A percentile compares a stretch with the other conserved stretches of the same genome.
Conservation (phyloP, 371 early-diverging fungal species). For the Syncephalastrum racemosum region DNA sequence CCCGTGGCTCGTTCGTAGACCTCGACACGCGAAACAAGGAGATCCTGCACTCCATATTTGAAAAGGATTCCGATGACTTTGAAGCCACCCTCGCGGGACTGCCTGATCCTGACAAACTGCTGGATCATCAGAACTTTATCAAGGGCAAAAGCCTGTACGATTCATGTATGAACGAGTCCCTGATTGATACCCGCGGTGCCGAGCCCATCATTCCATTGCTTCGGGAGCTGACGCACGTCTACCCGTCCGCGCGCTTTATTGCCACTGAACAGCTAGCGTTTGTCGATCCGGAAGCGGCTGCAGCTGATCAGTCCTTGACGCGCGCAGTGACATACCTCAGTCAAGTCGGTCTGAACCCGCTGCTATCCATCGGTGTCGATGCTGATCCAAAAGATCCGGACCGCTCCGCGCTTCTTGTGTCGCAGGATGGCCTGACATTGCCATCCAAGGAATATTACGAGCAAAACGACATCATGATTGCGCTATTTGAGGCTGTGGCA, state of each 20-base stretch:
- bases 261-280: neutral
- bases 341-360: slow-evolving; percentile 16
- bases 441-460: slow-evolving; percentile 61
- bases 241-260: slow-evolving; percentile 3
- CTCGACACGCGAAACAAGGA: slow-evolving; percentile 56
- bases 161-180: slow-evolving; percentile 58
- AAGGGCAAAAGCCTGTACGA: slow-evolving; percentile 48
- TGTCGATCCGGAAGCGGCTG: neutral
- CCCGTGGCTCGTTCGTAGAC: slow-evolving; percentile 31
- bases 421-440: slow-evolving; percentile 54
- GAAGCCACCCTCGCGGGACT: slow-evolving; percentile 5
- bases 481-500: slow-evolving; percentile 31
- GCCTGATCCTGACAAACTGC: slow-evolving; percentile 35
- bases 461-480: slow-evolving; percentile 32
- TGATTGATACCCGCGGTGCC: slow-evolving; percentile 45
- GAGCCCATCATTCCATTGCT: slow-evolving; percentile 47
- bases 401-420: slow-evolving; percentile 35
- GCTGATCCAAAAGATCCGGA: slow-evolving; percentile 54
- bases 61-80: slow-evolving; percentile 33
- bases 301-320: slow-evolving; percentile 11
- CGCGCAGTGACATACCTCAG: slow-evolving; percentile 12
- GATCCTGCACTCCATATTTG: slow-evolving; percentile 51
- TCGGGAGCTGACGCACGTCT: slow-evolving; percentile 26
- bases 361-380: slow-evolving; percentile 31
- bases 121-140: slow-evolving; percentile 49